Base-by-base conservation (phyloP, 2,329 filamentous ascomycete genomes). In the Cercospora beticola region DNA sequence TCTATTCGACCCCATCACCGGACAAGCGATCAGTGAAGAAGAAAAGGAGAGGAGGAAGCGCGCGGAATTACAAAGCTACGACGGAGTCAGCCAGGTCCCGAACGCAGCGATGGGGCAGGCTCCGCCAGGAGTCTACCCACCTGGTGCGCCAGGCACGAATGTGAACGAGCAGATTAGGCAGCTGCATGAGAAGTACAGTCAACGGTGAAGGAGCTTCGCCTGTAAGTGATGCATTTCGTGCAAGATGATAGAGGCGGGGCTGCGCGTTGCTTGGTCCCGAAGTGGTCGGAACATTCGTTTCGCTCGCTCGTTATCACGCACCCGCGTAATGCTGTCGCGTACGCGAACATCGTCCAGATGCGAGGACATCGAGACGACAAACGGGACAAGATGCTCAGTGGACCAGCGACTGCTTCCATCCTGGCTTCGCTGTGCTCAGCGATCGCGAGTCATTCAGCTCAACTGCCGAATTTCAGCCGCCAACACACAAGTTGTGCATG, bases 1-100 rank as follows among this genome's bases (percentile, higher is more conserved):
- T 76, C 87, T 97, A 18, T 97, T 97, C 74, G 94, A 97, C 74
- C 82, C 86, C 1, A 85, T 87, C 16, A 90, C 89, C 0, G 91
- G 91, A 0, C 85, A 90, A 72, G 84, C 88, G 0, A 80, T 93
- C 78, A 91, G 88, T 64, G 88, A 88, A 10, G 72, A 71, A 54
- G 73, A 73, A 68, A 66, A 85, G 92, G 69, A 69, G 62, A 70
- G 74, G 65, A 86, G 92, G 76, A 97, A 97, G 84, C 89, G 89
- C 76, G 88, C 90, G 16, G 92, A 92, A 23, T 80, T 84, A 26
- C 83, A 83, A 67, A 87, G 87, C 65, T 90, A 90, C 76, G 90
- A 92, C 76, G 90, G 87, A 18, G 70, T 74, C 8, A 70, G 70
- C 21, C 68, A 70, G 59, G 40, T 72, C 67, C 67, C 71, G 33